These are phyloP conservation scores for Solanum chacoense DNA, from an alignment of 305 asterid genomes.

Conservation along the genomic window DNA sequence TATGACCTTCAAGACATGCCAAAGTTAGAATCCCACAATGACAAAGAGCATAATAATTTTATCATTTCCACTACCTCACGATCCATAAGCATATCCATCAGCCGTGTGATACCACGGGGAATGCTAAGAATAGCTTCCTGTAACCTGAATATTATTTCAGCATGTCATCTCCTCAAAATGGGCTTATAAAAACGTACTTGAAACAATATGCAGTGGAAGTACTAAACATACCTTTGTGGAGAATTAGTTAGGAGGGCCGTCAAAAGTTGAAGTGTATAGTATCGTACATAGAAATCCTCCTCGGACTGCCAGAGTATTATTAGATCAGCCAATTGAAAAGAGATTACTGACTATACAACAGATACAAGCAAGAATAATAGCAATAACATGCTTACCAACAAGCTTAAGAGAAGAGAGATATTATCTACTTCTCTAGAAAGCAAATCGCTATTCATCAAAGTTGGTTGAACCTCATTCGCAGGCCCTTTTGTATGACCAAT, in stretches of 20 bases:
- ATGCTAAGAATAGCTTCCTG: constrained; percentile 92
- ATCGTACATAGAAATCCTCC: constrained; percentile 91
- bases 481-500: constrained; percentile 46
- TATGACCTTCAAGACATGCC: constrained; percentile 48
- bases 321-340: constrained; percentile 18
- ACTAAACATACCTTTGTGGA: constrained; percentile 49
- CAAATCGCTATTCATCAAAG: constrained; percentile 80
- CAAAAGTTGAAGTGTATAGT: constrained; percentile 78
- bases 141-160: constrained; percentile 44
- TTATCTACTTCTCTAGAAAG: constrained; percentile 83
- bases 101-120: constrained; percentile 87
- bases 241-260: constrained; percentile 88
- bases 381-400: constrained; percentile 51
- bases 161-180: background rate
- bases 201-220: constrained; percentile 2
- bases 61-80: constrained; percentile 60
- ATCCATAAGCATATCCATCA: constrained; percentile 98
- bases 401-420: constrained; percentile 79
- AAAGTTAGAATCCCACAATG: background rate
- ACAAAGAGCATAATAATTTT: background rate
- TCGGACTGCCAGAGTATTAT: constrained; percentile 53
- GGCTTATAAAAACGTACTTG: background rate
- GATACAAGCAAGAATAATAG: background rate
- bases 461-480: constrained; percentile 82
- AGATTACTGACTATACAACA: background rate